A percentile compares a stretch with the other conserved stretches of the same genome.
phyloP scores from a whole-genome alignment of 2,329 filamentous ascomycete genomes.

The Calonectria multiphialidica region DNA sequence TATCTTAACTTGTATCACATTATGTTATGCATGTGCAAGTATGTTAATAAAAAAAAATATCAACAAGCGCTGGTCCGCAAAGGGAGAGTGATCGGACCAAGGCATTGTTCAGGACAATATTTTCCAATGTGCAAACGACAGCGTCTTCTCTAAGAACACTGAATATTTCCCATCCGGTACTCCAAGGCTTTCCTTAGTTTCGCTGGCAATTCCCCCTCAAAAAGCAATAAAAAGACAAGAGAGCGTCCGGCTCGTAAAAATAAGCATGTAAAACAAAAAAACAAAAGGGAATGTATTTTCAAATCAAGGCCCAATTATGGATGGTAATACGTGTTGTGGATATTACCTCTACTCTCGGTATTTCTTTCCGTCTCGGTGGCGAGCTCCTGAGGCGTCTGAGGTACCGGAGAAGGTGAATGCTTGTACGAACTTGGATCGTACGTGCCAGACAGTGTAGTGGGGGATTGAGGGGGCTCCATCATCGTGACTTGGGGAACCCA shows the following conservation, averaged over 20 bases:
- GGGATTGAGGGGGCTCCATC: constrained; percentile 42
- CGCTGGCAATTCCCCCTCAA: neutral
- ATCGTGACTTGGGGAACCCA: constrained; percentile 51
- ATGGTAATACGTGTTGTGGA: constrained; percentile 43
- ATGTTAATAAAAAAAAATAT: constrained; percentile 1
- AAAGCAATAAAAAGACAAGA: neutral
- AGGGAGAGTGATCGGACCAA: constrained; percentile 6
- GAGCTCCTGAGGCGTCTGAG: constrained; percentile 40
- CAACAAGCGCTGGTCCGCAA: neutral
- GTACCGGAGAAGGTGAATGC: constrained; percentile 31
- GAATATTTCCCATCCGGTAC: constrained; percentile 26
- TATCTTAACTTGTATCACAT: constrained; percentile 15
- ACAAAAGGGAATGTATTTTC: neutral
- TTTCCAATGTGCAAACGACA: constrained; percentile 4
- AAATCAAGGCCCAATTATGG: constrained; percentile 25
- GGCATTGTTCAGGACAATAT: neutral
- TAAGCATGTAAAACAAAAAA: constrained; percentile 13
- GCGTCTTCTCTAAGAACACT: constrained; percentile 8
- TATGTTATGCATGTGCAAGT: constrained; percentile 13
- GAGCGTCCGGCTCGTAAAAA: constrained; percentile 11
- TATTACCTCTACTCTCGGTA: constrained; percentile 22
- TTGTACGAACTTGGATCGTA: constrained; percentile 36
- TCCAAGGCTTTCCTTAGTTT: constrained; percentile 23
- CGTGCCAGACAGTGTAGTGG: constrained; percentile 26
- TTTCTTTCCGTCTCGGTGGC: constrained; percentile 32